Conservation (phyloP, 1,284 basidiomycete species). For the Lentinus polychrous region DNA sequence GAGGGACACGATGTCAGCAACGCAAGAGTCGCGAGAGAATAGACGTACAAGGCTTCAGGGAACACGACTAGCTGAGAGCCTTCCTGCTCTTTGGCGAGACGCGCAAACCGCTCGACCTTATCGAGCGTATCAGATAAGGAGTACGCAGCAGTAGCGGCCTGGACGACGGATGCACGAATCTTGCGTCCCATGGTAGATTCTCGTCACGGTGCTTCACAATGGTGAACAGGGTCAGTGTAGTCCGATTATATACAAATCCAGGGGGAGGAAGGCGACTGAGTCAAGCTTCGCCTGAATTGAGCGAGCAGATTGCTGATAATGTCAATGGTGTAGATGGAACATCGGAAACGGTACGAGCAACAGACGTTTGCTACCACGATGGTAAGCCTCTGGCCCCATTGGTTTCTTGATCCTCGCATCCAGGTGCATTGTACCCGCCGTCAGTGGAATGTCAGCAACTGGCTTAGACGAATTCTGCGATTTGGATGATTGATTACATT, state of each 20-base stretch:
- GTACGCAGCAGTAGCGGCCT: conserved; percentile 48
- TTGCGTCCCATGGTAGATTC: conserved; percentile 13
- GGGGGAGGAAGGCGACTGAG: conserved; percentile 3
- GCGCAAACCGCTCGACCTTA: conserved; percentile 48
- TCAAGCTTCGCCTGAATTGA: conserved; percentile 1
- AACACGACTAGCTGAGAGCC: conserved; percentile 57
- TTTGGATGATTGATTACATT: background rate
- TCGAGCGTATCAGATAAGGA: conserved; percentile 45
- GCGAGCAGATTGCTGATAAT: conserved; percentile 11
- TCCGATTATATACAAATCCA: background rate
- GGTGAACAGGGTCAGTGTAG: background rate
- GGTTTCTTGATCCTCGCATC: conserved; percentile 63
- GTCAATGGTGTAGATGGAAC: conserved; percentile 6
- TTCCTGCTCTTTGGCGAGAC: conserved; percentile 44
- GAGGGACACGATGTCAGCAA: background rate
- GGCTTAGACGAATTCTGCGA: conserved; percentile 48
- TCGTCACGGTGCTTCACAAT: background rate
- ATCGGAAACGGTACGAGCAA: conserved; percentile 34
- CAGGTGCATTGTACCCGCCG: conserved; percentile 74
- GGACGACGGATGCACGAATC: conserved; percentile 45
- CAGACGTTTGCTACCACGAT: conserved; percentile 49
- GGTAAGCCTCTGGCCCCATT: conserved; percentile 56
- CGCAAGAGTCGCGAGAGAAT: conserved; percentile 8
- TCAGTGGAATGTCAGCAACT: conserved; percentile 61
- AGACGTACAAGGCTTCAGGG: conserved; percentile 64